Evolutionary conservation across 2,329 filamentous ascomycete genomes (phyloP).

Genomic region (Aschersonia sp.): DNA sequence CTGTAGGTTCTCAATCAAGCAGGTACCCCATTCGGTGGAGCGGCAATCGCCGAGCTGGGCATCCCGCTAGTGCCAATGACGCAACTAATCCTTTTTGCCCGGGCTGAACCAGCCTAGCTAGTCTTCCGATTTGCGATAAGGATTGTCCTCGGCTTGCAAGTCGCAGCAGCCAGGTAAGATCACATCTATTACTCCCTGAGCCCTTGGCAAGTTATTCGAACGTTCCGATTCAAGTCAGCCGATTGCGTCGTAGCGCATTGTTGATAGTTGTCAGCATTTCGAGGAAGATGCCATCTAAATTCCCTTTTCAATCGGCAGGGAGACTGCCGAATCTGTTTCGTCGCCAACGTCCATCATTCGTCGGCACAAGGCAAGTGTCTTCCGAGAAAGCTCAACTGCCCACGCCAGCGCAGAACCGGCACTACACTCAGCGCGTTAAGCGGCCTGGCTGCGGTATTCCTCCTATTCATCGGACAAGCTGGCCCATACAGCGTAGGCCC

Average conservation of each 20-base stretch:
- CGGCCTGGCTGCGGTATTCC: not conserved
- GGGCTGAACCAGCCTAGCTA: no score
- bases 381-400: not conserved
- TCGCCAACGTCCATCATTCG: not conserved
- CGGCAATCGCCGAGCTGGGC: no score
- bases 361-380: not conserved
- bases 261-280: not conserved
- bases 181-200: no score
- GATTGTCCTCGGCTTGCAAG: no score
- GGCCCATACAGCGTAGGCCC: slow-evolving; percentile 1
- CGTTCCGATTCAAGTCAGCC: no score
- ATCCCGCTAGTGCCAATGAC: no score
- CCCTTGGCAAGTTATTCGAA: not conserved
- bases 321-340: not conserved
- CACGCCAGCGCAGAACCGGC: not conserved
- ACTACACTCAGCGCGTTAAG: not conserved
- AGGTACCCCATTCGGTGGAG: no score
- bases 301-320: not conserved
- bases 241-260: not conserved
- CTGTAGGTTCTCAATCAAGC: no score
- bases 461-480: not conserved
- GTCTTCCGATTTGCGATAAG: no score
- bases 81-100: no score
- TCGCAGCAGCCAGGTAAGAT: no score
- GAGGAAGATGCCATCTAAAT: not conserved